Evolutionary conservation across 2,329 filamentous ascomycete genomes (phyloP), one percentile per base, ranked within the genome.

Genomic region (Cladophialophora carrionii): DNA sequence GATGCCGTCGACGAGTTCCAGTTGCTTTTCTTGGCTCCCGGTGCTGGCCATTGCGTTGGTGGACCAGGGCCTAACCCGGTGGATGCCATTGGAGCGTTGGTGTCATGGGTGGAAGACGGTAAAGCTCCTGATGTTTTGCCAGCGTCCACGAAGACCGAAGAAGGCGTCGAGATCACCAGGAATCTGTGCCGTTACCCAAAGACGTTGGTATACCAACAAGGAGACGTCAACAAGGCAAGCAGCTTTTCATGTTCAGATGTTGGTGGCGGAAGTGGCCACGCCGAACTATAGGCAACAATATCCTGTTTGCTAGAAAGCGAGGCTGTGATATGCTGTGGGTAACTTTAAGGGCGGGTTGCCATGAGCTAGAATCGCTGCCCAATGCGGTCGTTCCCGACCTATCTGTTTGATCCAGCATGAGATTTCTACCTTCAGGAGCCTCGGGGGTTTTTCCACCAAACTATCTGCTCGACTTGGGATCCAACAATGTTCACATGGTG

Each of bases 1-100:
- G 43, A 64, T n/a, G 46, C 53, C 14, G 61, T 68, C 20, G 41
- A 63, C 52, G 61, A 68, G 17, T 68, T 63, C 46, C 54, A 68
- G 22, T 49, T 64, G 22, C 53, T 66, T 17, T 68, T 65, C 53
- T 54, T 64, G 22, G 66, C 62, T 26, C 66, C 66, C 20, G 66
- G 66, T 8, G 64, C 58, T 1, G 59, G 61, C 8, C 66, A 68
- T 24, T 68, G 66, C 41, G n/a, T 14, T 22, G 61, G 62, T 7
- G 66, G 66, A 5, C 20, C 41, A 17, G 66, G 66, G 4, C 61
- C 66, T 4, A 37, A 31, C 20, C 64, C 64, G 29, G 54, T 57
- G 6, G 61, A 63, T 37, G 31, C 64, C 8, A 20, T 67, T 6
- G 53, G 43, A 4, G 63, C 57, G n/a, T 57, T 65, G 4, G 57